These are phyloP conservation scores for Begonia masoniana DNA, from an alignment of 306 rosid species.

Conservation along the genomic window DNA sequence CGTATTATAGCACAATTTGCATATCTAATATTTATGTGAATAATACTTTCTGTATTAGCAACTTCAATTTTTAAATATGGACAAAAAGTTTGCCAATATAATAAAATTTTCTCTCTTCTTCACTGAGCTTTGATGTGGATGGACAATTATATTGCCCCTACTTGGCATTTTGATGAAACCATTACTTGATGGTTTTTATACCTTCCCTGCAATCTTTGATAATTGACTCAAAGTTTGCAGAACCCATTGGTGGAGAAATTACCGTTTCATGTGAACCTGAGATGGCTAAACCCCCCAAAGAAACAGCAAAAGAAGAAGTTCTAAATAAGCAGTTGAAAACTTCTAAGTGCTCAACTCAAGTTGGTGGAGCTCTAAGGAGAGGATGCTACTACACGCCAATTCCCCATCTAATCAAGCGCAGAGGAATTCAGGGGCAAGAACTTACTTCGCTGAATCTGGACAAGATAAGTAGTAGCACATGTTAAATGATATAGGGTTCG, in stretches of 20 bases:
- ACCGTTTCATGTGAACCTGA: conserved; percentile 47
- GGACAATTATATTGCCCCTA: too few relatives aligned
- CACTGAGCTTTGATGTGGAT: too few relatives aligned
- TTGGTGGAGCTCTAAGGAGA: conserved; percentile 29
- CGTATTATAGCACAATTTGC: too few relatives aligned
- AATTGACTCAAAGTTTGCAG: conserved; percentile 24
- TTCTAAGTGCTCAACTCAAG: conserved; percentile 35
- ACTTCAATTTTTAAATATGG: too few relatives aligned
- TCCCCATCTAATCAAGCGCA: conserved; percentile 60
- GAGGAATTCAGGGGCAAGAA: conserved; percentile 63
- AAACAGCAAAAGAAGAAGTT: conserved; percentile 43
- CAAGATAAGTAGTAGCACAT: conserved; percentile 33
- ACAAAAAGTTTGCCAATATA: too few relatives aligned
- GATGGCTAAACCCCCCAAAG: conserved; percentile 27
- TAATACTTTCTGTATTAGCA: too few relatives aligned
- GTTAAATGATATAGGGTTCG: neutral
- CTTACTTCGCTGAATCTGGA: conserved; percentile 86
- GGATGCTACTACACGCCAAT: conserved; percentile 81
- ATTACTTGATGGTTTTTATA: too few relatives aligned
- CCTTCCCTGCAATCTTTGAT: conserved; percentile 9
- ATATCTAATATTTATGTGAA: too few relatives aligned
- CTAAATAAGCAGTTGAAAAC: conserved; percentile 51
- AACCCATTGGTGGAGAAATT: conserved; percentile 91
- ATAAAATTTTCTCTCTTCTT: too few relatives aligned
- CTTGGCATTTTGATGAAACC: too few relatives aligned